These are phyloP conservation scores for Populus euphratica DNA, from an alignment of 345 rosid species.

Conservation along the genomic window DNA sequence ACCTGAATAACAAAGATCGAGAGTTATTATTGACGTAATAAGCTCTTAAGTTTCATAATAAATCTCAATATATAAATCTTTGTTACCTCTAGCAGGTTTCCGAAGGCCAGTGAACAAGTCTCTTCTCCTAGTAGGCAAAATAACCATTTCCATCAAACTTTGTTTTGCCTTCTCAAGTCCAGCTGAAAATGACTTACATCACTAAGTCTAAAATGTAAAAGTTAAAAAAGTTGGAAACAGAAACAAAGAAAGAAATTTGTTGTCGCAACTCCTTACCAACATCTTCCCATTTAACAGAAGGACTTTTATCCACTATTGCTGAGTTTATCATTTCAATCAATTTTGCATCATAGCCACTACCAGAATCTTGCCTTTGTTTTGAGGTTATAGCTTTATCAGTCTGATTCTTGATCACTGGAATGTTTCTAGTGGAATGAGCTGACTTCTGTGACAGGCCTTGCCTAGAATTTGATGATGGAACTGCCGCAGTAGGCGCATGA, in stretches of 20 bases:
- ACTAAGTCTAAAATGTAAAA: slow-evolving; percentile 14
- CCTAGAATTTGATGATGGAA: slow-evolving; percentile 45
- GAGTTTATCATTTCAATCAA: slow-evolving; percentile 84
- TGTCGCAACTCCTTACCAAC: slow-evolving; percentile 55
- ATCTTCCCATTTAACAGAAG: slow-evolving; percentile 94
- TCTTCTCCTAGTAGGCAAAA: slow-evolving; percentile 84
- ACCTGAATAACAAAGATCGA: slow-evolving; percentile 44
- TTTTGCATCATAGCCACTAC: slow-evolving; percentile 62
- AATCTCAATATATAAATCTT: slow-evolving; percentile 4
- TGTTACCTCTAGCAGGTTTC: slow-evolving; percentile 88
- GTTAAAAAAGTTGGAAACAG: not conserved
- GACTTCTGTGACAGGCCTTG: slow-evolving; percentile 34
- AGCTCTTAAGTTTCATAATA: slow-evolving; percentile 1
- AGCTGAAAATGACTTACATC: slow-evolving; percentile 45
- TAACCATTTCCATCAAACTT: slow-evolving; percentile 92
- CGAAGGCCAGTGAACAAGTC: slow-evolving; percentile 96
- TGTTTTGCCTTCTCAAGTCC: slow-evolving; percentile 98
- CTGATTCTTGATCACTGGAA: slow-evolving; percentile 33
- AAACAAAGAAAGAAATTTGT: not conserved
- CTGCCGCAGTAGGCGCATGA: slow-evolving; percentile 46
- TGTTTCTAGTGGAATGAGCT: slow-evolving; percentile 34
- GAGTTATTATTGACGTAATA: slow-evolving; percentile 2
- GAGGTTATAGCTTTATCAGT: slow-evolving; percentile 42
- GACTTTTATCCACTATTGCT: slow-evolving; percentile 90
- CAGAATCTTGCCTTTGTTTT: slow-evolving; percentile 53